These are phyloP conservation scores for Blastomyces percursus DNA, from an alignment of 2,329 filamentous ascomycete genomes.

Conservation along the genomic window DNA sequence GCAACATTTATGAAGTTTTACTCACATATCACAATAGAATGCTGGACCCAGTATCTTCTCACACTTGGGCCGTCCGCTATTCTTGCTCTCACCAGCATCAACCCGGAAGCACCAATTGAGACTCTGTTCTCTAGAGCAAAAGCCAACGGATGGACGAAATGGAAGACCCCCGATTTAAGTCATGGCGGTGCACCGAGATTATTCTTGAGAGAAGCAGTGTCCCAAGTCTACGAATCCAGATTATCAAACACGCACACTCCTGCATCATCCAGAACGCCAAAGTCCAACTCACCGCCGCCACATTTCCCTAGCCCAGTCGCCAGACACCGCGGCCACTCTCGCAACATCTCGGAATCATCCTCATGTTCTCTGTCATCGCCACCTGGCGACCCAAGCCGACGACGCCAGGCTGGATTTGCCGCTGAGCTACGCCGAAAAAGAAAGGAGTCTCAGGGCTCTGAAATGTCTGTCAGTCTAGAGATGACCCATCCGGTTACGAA, in stretches of 20 bases:
- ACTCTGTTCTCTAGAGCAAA: slow-evolving; percentile 44
- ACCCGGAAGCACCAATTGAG: slow-evolving; percentile 28
- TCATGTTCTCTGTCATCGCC: slow-evolving; percentile 6
- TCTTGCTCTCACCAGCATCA: slow-evolving; percentile 39
- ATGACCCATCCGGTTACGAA: slow-evolving; percentile 11
- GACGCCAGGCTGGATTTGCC: slow-evolving; percentile 26
- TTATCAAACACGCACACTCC: slow-evolving; percentile 11
- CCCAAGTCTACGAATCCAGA: slow-evolving; percentile 46
- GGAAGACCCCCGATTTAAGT: slow-evolving; percentile 37
- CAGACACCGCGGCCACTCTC: slow-evolving; percentile 10
- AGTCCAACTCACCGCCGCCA: slow-evolving; percentile 11
- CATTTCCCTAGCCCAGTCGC: background rate
- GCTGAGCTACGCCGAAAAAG: slow-evolving; percentile 24
- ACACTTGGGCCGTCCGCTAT: slow-evolving; percentile 49
- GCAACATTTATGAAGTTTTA: background rate
- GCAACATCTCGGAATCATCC: slow-evolving; percentile 4
- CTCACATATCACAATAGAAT: slow-evolving; percentile 34
- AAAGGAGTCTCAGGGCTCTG: slow-evolving; percentile 10
- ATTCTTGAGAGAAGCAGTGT: slow-evolving; percentile 52
- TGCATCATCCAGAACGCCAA: slow-evolving; percentile 4
- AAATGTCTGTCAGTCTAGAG: slow-evolving; percentile 1
- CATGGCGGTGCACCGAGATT: slow-evolving; percentile 39
- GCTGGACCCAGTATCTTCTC: slow-evolving; percentile 51
- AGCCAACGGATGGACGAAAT: slow-evolving; percentile 46
- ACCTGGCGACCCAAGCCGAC: slow-evolving; percentile 15